Evolutionary conservation across 768 basidiomycete genomes (phyloP).

Genomic region (Strobilomyces echinocephalus): DNA sequence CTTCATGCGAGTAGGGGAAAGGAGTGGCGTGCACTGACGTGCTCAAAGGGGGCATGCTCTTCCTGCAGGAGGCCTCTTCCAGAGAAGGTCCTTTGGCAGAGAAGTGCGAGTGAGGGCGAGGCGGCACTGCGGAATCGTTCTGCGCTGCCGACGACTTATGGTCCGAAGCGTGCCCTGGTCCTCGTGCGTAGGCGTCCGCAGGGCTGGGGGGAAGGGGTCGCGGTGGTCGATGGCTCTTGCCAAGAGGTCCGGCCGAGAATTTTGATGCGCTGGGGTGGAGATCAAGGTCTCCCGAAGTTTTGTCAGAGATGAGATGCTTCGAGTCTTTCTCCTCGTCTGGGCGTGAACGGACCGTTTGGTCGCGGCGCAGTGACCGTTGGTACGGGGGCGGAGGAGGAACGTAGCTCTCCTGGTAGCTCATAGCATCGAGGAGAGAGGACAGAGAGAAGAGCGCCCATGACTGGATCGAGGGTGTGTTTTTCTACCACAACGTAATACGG

Average conservation of each 20-base stretch:
- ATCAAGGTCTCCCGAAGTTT: not conserved
- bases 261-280: conserved; percentile 6
- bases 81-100: conserved; percentile 31
- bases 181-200: not conserved
- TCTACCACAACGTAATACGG: conserved; percentile 3
- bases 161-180: conserved; percentile 2
- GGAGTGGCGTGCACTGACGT: conserved; percentile 20
- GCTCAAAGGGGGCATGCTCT: conserved; percentile 14
- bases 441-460: conserved; percentile 8
- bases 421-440: not conserved
- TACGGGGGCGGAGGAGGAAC: conserved; percentile 40
- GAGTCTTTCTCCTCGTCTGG: conserved; percentile 14
- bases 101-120: conserved; percentile 32
- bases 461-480: conserved; percentile 11
- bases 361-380: conserved; percentile 39
- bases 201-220: conserved; percentile 29
- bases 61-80: conserved; percentile 35
- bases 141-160: not conserved
- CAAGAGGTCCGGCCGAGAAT: not conserved
- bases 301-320: conserved; percentile 10
- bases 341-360: conserved; percentile 42
- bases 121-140: conserved; percentile 3
- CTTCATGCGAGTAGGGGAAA: conserved; percentile 21
- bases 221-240: conserved; percentile 2
- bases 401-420: conserved; percentile 21